These are phyloP conservation scores for Aspergillus sp. DNA, from an alignment of 2,329 filamentous ascomycete species.

Conservation along the genomic window DNA sequence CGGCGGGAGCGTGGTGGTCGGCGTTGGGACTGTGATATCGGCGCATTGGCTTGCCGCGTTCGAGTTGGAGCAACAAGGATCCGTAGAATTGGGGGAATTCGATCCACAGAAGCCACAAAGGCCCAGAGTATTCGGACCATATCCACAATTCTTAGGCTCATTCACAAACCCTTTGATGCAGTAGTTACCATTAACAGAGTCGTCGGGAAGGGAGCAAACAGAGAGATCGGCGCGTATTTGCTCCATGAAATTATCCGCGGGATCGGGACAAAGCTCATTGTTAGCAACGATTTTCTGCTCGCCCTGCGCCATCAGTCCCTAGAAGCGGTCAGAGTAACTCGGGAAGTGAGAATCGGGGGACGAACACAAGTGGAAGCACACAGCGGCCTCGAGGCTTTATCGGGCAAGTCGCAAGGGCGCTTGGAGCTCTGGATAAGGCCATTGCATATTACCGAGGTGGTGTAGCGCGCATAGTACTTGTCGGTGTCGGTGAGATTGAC, in stretches of 20 bases:
- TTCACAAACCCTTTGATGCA: slow-evolving; percentile 73
- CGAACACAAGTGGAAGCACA: slow-evolving; percentile 83
- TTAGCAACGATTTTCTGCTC: slow-evolving; percentile 78
- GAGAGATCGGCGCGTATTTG: slow-evolving; percentile 89
- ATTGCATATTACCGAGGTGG: slow-evolving; percentile 86
- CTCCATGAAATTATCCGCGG: slow-evolving; percentile 55
- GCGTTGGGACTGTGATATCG: slow-evolving; percentile 64
- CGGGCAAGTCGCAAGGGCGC: slow-evolving; percentile 55
- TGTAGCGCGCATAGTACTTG: slow-evolving; percentile 84
- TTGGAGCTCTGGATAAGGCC: slow-evolving; percentile 85
- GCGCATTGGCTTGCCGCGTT: slow-evolving; percentile 64
- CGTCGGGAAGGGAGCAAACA: slow-evolving; percentile 73
- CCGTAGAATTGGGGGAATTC: slow-evolving; percentile 81
- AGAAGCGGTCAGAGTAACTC: slow-evolving; percentile 6
- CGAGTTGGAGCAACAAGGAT: slow-evolving; percentile 85
- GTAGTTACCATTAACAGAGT: slow-evolving; percentile 60
- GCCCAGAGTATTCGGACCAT: slow-evolving; percentile 58
- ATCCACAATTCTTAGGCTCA: slow-evolving; percentile 82
- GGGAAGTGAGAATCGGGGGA: background rate
- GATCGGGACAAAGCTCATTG: slow-evolving; percentile 58
- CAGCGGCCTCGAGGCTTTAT: slow-evolving; percentile 59
- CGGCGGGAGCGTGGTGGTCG: slow-evolving; percentile 50
- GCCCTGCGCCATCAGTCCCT: slow-evolving; percentile 77
- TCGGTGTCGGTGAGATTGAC: slow-evolving; percentile 70
- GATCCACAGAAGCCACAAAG: slow-evolving; percentile 79